Percentiles rank a stretch among this genome's conserved stretches.
Conservation (phyloP, 2,329 filamentous ascomycete genomes). For the Verticillium tricorpus region DNA sequence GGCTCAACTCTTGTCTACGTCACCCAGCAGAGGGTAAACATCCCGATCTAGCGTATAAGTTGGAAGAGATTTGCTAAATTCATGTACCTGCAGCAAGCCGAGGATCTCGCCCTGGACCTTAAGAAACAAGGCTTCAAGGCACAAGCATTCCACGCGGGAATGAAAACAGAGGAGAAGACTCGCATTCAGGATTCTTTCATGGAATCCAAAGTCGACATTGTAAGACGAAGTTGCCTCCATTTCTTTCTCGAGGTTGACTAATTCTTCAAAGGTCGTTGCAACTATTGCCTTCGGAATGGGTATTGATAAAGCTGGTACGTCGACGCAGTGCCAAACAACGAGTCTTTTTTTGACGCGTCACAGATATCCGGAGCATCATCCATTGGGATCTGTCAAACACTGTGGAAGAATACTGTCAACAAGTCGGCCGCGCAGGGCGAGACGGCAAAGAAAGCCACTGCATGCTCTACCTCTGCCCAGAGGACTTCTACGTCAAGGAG, state of each 20-base stretch:
- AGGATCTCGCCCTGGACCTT: constrained; percentile 34
- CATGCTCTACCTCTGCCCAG: constrained; percentile 51
- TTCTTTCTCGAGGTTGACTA: not conserved
- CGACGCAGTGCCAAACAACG: not conserved
- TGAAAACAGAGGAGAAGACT: constrained; percentile 39
- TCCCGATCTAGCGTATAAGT: not conserved
- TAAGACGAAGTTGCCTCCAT: constrained; percentile 4
- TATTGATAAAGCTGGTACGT: constrained; percentile 42
- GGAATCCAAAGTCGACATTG: constrained; percentile 32
- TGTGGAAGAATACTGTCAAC: constrained; percentile 53
- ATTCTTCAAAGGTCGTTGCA: constrained; percentile 33
- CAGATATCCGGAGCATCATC: constrained; percentile 48
- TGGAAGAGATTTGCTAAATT: constrained; percentile 5
- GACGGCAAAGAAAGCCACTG: constrained; percentile 50
- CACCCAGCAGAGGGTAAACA: constrained; percentile 42
- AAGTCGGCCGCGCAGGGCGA: constrained; percentile 51
- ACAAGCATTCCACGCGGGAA: constrained; percentile 45
- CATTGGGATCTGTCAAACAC: constrained; percentile 48
- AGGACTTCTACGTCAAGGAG: constrained; percentile 55
- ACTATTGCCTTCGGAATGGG: constrained; percentile 59
- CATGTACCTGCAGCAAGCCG: constrained; percentile 32
- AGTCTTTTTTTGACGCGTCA: not conserved
- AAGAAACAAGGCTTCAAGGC: constrained; percentile 32
- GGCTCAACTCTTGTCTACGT: constrained; percentile 59
- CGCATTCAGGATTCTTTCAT: constrained; percentile 49